Base-by-base conservation (phyloP, 257 asterid genomes). In the Penstemon eatonii region DNA sequence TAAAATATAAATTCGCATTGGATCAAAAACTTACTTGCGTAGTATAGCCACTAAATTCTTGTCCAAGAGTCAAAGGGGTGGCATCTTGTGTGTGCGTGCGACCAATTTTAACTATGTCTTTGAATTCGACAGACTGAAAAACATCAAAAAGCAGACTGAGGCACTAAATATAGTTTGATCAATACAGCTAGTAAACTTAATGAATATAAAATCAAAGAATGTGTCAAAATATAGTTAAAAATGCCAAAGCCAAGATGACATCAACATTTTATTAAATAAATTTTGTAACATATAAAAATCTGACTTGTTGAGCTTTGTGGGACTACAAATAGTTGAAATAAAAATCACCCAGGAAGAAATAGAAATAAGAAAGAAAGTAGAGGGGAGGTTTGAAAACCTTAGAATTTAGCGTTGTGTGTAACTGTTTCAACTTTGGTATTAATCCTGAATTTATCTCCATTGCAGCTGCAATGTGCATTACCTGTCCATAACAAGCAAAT, bases 61-160 rank as follows among this genome's bases (percentile, higher is more conserved):
- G 99, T 54, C 97, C 99, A 83, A 94, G 97, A 50, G 99, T 91
- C 88, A 91, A 84, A 37, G 97, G 99, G 4, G 97, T 94, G 38
- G 99, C 99, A 67, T 94, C 99, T 83, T 94, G 99, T 66, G 99
- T 94, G 83, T 94, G 99, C 0, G 99, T 94, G n/a, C 96, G 96
- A 60, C 99, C 99, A 72, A 94, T 94, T 83, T 94, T 94, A 19
- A 94, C 89, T 56, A 94, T 94, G 81, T 91, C 97, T 15, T 83
- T 84, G 83, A 94, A 91, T 67, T 91, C 99, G 5, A 75, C 56
- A 51, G 97, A 76, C 97, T 94, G 82, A 56, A 70, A 63, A 42
- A 76, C 61, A 70, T 54, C n/a, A 47, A 52, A 66, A 46, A 68
- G 71, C 53, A 10, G 47, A 9, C 18, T 8, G 18, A 60, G 41